These are phyloP conservation scores for Metschnikowia shivogae DNA, from an alignment of 805 yeast genomes.

Conservation along the genomic window DNA sequence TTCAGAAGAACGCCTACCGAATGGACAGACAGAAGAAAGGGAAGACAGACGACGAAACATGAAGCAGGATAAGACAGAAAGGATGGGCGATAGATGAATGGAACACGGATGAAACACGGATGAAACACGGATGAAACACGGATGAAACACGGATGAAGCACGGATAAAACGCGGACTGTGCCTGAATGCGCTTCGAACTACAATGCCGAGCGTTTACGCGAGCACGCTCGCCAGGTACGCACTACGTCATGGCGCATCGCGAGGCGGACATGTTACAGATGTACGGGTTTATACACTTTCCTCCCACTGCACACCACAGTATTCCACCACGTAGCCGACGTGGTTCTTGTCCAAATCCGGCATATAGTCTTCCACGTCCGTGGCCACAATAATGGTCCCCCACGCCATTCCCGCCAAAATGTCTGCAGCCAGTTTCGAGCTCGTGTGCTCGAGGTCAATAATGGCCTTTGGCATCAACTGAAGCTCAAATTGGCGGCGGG, in stretches of 20 bases:
- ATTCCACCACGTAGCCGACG: conserved; percentile 80
- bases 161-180: no score
- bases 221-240: not conserved
- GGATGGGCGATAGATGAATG: no score
- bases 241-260: not conserved
- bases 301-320: conserved; percentile 88
- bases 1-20: no score
- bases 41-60: no score
- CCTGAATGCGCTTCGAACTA: no score
- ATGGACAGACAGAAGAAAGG: no score
- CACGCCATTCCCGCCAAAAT: conserved; percentile 87
- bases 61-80: no score
- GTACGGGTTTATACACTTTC: conserved; percentile 20
- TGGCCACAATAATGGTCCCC: conserved; percentile 88
- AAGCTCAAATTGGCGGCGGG: conserved; percentile 66
- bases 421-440: conserved; percentile 32
- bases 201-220: not conserved
- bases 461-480: conserved; percentile 95
- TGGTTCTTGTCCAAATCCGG: conserved; percentile 55
- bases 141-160: no score
- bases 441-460: conserved; percentile 59
- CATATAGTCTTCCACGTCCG: conserved; percentile 63
- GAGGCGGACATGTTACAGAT: not conserved
- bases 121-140: no score
- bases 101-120: no score